A percentile compares a stretch with the other conserved stretches of the same genome.
Conservation (phyloP, 352 stramenopile species). For the Plasmopara muralis region DNA sequence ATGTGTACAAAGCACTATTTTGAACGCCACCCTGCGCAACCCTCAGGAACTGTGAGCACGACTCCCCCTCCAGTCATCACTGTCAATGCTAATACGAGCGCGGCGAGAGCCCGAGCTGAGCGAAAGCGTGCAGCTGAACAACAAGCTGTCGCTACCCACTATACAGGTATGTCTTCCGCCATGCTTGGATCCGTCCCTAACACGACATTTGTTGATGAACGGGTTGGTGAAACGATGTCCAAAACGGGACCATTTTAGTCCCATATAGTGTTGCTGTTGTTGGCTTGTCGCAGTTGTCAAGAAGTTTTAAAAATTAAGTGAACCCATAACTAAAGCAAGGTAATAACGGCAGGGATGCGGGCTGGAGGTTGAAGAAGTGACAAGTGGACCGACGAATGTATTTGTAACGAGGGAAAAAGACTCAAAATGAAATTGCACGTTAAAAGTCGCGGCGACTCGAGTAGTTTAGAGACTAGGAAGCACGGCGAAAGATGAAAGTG, state of each 20-base stretch:
- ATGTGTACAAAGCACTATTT: conserved; percentile 86
- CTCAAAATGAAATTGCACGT: conserved; percentile 21
- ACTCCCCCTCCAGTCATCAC: conserved; percentile 33
- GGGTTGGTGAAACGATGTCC: conserved; percentile 13
- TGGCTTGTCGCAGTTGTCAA: conserved; percentile 4
- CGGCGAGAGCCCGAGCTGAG: conserved; percentile 28
- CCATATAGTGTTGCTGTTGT: conserved; percentile 8
- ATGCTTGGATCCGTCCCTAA: conserved; percentile 20
- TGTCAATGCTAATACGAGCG: conserved; percentile 29
- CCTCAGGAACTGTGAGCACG: conserved; percentile 27
- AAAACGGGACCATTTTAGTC: conserved; percentile 29
- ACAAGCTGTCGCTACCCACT: conserved; percentile 14
- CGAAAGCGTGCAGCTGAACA: conserved; percentile 26
- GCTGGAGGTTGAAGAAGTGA: conserved; percentile 10
- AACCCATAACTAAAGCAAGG: conserved; percentile 8
- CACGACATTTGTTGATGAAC: conserved; percentile 14
- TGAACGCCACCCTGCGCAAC: conserved; percentile 55
- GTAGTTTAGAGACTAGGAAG: conserved; percentile 26
- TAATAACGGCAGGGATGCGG: conserved; percentile 8
- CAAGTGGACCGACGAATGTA: conserved; percentile 30
- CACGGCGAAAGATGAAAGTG: conserved; percentile 20
- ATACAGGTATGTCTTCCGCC: conserved; percentile 18
- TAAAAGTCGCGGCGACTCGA: conserved; percentile 30
- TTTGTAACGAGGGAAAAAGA: conserved; percentile 29
- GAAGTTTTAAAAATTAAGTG: conserved; percentile 18